A percentile compares a stretch with the other conserved stretches of the same genome.
phyloP scores from a whole-genome alignment of 257 asterid genomes.

The Jacaranda copaia region DNA sequence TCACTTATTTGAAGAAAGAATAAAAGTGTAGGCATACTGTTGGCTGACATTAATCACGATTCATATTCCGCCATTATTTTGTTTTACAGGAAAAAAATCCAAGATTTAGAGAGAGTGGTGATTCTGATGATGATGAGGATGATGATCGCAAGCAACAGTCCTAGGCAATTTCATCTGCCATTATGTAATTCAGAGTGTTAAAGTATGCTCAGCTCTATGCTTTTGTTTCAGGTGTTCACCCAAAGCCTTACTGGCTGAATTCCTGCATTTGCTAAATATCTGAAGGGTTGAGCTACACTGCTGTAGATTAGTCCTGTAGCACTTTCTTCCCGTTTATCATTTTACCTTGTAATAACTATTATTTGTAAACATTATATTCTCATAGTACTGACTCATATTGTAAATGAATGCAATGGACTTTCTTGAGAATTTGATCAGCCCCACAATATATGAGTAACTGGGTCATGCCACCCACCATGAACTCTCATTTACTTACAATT shows the following conservation, averaged over 20 bases:
- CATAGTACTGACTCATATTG: background rate
- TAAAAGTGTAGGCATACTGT: background rate
- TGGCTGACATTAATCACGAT: background rate
- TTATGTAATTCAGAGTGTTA: constrained; percentile 29
- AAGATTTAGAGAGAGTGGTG: constrained; percentile 91
- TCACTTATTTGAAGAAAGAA: background rate
- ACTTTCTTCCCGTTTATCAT: background rate
- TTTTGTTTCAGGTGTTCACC: constrained; percentile 18
- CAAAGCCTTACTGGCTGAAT: constrained; percentile 17
- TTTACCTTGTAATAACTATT: constrained; percentile 8
- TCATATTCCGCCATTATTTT: background rate
- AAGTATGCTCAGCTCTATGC: constrained; percentile 23
- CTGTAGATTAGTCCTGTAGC: constrained; percentile 2
- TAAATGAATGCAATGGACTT: background rate
- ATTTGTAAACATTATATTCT: background rate
- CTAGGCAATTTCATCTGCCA: constrained; percentile 29
- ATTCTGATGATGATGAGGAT: constrained; percentile 88
- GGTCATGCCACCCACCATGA: too few species aligned
- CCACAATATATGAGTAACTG: too few species aligned
- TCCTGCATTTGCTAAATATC: constrained; percentile 23
- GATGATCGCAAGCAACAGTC: constrained; percentile 59
- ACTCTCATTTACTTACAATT: too few species aligned
- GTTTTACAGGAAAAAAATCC: constrained; percentile 87
- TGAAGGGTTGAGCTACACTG: constrained; percentile 31
- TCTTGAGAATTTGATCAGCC: too few species aligned